Evolutionary conservation across 1,284 basidiomycete genomes (phyloP).

Genomic region (Rhodotorula mucilaginosa): DNA sequence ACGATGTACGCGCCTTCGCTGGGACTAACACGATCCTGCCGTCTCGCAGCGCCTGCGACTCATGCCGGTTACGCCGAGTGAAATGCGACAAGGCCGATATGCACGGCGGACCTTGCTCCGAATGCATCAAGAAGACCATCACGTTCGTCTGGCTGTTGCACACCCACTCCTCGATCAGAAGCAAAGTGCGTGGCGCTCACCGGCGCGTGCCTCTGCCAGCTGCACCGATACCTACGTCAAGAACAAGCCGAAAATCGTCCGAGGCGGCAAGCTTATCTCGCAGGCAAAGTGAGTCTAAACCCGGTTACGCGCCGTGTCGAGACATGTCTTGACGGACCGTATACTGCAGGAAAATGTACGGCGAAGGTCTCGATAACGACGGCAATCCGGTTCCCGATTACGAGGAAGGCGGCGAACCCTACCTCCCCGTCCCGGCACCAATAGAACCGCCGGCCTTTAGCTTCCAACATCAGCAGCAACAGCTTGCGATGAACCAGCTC

Average conservation of each 20-base stretch:
- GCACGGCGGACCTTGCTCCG: slow-evolving; percentile 27
- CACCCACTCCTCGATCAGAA: not conserved
- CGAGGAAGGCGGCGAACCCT: not conserved
- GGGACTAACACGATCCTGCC: not conserved
- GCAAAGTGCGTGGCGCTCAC: not conserved
- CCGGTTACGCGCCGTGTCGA: too few species aligned
- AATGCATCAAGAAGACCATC: slow-evolving; percentile 35
- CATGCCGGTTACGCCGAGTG: slow-evolving; percentile 17
- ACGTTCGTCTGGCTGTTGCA: slow-evolving; percentile 13
- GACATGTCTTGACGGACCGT: not conserved
- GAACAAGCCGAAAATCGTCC: slow-evolving; percentile 35
- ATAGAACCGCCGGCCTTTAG: not conserved
- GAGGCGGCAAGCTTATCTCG: slow-evolving; percentile 35
- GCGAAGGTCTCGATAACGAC: slow-evolving; percentile 1
- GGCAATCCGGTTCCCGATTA: not conserved
- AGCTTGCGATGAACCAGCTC: not conserved
- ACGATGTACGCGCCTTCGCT: too few species aligned
- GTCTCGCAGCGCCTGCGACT: slow-evolving; percentile 8
- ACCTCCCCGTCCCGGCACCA: not conserved
- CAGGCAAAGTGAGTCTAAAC: slow-evolving; percentile 29
- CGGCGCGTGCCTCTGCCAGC: not conserved
- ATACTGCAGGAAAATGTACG: slow-evolving; percentile 11
- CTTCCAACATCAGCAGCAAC: not conserved
- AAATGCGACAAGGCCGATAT: slow-evolving; percentile 34
- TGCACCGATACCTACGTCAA: slow-evolving; percentile 37